A percentile compares a stretch with the other conserved stretches of the same genome.
These are phyloP conservation scores for Magnusiomyces fungicola DNA, from an alignment of 1,139 yeast species.

Conservation along the genomic window DNA sequence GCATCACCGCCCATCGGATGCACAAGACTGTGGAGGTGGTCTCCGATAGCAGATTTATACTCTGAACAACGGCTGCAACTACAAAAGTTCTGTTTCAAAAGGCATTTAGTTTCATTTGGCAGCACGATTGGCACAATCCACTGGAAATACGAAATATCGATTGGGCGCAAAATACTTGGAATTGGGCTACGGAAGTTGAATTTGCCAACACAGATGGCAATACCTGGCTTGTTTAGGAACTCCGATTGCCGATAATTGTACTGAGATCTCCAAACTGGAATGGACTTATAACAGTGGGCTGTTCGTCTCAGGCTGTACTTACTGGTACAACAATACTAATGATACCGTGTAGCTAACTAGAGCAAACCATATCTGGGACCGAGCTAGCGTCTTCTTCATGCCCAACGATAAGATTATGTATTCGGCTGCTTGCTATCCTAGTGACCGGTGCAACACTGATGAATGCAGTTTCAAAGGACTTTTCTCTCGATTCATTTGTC, in stretches of 20 bases:
- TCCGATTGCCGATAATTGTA: conserved; percentile 51
- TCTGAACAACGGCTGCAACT: conserved; percentile 91
- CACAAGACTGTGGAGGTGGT: conserved; percentile 70
- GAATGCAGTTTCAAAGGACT: conserved; percentile 87
- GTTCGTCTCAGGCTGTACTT: conserved; percentile 74
- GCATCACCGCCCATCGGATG: conserved; percentile 85
- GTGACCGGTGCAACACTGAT: conserved; percentile 64
- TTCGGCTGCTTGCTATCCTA: conserved; percentile 74
- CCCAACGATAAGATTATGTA: conserved; percentile 49
- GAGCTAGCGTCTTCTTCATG: conserved; percentile 52
- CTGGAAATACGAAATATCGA: conserved; percentile 64
- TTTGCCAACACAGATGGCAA: conserved; percentile 42
- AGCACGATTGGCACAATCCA: conserved; percentile 79
- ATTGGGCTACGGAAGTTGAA: conserved; percentile 66
- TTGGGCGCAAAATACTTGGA: conserved; percentile 73
- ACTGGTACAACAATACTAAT: conserved; percentile 64
- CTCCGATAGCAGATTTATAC: conserved; percentile 94
- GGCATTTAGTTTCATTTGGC: conserved; percentile 87
- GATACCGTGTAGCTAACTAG: conserved; percentile 63
- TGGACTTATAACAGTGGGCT: conserved; percentile 92
- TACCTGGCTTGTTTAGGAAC: conserved; percentile 59
- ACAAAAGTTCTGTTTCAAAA: conserved; percentile 83
- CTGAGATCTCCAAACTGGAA: conserved; percentile 48
- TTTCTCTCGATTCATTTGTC: conserved; percentile 65
- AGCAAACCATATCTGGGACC: conserved; percentile 31